These are phyloP conservation scores for Phialophora chinensis DNA, from an alignment of 2,329 filamentous ascomycete species.

Conservation along the genomic window DNA sequence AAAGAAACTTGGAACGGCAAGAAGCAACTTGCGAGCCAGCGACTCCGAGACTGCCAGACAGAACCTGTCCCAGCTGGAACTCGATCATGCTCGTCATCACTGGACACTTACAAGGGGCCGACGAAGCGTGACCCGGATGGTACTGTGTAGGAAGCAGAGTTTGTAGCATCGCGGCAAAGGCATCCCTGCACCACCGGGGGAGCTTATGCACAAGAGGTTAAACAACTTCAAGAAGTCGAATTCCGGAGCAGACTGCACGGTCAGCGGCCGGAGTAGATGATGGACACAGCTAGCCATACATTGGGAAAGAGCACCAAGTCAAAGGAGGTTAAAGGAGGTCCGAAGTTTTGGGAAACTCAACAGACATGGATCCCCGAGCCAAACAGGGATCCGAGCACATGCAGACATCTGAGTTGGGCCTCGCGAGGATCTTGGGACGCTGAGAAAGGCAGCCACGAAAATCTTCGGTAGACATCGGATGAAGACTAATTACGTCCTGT, in stretches of 20 bases:
- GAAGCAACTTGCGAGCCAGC: background rate
- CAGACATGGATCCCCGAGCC: background rate
- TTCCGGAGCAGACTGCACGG: background rate
- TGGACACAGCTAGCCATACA: background rate
- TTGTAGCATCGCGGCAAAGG: background rate
- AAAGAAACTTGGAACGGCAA: background rate
- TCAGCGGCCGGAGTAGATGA: background rate
- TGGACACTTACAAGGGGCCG: background rate
- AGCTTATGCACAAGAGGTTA: background rate
- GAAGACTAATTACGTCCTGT: background rate
- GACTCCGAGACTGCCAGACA: background rate
- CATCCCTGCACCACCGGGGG: background rate
- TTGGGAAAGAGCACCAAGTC: background rate
- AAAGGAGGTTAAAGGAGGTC: background rate
- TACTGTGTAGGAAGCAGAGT: background rate
- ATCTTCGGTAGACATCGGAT: conserved; percentile 12
- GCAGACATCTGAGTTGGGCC: background rate
- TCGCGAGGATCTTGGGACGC: background rate
- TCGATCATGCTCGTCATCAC: background rate
- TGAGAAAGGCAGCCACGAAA: background rate
- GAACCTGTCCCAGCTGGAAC: background rate
- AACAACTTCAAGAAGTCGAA: background rate
- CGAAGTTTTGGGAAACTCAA: background rate
- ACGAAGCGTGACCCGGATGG: background rate
- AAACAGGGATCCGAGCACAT: background rate